Conservation (phyloP, 2,329 filamentous ascomycete species). For the Clarireedia hainanense region DNA sequence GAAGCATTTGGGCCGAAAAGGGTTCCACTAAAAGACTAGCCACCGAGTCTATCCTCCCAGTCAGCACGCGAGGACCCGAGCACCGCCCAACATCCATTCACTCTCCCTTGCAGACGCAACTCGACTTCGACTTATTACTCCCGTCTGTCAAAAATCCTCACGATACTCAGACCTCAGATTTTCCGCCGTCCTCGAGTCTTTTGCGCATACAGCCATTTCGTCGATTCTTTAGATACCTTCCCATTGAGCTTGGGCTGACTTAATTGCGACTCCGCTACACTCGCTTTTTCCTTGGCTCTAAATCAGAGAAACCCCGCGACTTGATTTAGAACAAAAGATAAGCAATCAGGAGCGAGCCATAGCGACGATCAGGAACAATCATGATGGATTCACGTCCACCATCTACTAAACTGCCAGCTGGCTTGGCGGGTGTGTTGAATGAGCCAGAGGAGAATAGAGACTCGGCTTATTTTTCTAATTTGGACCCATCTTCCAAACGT, state of each 20-base stretch:
- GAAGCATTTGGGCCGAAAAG: too few relatives aligned
- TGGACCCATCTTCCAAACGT: constrained; percentile 43
- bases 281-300: constrained; percentile 2
- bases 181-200: not conserved
- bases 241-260: not conserved
- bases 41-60: not conserved
- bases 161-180: not conserved
- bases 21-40: not conserved
- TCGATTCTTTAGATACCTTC: not conserved
- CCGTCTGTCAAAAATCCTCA: not conserved
- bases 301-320: not conserved
- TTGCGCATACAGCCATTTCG: not conserved
- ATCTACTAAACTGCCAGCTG: constrained; percentile 31
- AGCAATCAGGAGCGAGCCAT: not conserved
- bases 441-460: constrained; percentile 43
- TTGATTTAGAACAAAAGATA: constrained; percentile 2
- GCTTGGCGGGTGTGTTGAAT: constrained; percentile 44
- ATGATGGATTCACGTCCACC: constrained; percentile 9
- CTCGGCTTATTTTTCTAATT: constrained; percentile 42
- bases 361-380: not conserved
- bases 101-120: not conserved
- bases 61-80: not conserved
- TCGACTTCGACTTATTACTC: not conserved
- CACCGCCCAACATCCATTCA: not conserved
- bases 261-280: constrained; percentile 6